Base-by-base conservation (phyloP, 352 stramenopile genomes). In the Proteromonas lacertae region DNA sequence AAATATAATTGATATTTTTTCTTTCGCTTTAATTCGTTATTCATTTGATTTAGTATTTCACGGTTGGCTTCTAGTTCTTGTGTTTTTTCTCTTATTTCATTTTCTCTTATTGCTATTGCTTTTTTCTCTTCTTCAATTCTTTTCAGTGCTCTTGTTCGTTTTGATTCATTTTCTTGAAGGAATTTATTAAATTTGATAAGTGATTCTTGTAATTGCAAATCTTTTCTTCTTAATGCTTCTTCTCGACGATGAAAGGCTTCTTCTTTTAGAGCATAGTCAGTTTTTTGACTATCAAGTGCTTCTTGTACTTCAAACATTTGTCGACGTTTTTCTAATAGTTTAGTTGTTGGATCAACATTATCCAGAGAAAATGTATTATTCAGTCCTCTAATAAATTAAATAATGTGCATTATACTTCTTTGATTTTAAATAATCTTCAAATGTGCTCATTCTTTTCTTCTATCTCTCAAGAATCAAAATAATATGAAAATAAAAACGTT, bases 141-240 rank as follows among this genome's bases (percentile, higher is more conserved):
- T 46, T 84, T 86, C 29, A 83, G 62, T 8, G 74, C 74, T 0
- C 74, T 66, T 41, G 81, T 84, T 17, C 74, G 62, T 47, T 90
- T 89, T 18, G 59, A 78, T 45, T 87, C 74, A 49, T 89, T 89
- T 21, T 39, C 42, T 31, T 56, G 49, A 17, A 78, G 53, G 44
- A 80, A 80, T 42, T 89, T 90, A 57, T 90, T 90, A 55, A 89
- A 90, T 49, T 88, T 84, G 53, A 90, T 90, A 24, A 90, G 59
- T 17, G 66, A 84, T 35, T 88, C 70, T 46, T 90, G 72, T 30
- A 90, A 52, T 47, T 90, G 69, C 14, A 90, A 48, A 41, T 90
- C 72, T 44, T 90, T 88, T 42, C 80, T 74, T 22, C 72, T 60
- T 14, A 90, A 55, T 0, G 55, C 63, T 48, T 90, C 72, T 45